Evolutionary conservation across 352 stramenopile species (phyloP).

Genomic region (Pythium volutum): DNA sequence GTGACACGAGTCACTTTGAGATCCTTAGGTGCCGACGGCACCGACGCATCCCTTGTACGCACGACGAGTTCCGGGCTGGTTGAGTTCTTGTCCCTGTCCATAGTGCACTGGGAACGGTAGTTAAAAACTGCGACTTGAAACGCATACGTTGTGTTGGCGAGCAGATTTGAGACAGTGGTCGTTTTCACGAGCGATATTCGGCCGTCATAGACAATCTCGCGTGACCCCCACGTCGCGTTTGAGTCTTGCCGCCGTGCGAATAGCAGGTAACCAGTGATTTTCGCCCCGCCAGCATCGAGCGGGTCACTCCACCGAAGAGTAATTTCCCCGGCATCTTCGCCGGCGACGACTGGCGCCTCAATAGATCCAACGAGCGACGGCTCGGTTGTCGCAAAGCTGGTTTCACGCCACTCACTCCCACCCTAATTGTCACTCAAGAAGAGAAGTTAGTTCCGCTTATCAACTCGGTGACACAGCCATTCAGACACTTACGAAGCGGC

Average conservation of each 20-base stretch:
- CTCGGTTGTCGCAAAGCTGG: constrained; percentile 29
- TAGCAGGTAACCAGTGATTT: constrained; percentile 45
- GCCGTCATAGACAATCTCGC: constrained; percentile 38
- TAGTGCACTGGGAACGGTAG: constrained; percentile 38
- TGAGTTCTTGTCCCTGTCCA: constrained; percentile 22
- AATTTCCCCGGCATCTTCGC: constrained; percentile 48
- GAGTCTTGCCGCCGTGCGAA: constrained; percentile 20
- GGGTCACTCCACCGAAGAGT: constrained; percentile 39
- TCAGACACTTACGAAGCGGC: constrained; percentile 10
- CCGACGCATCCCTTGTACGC: constrained; percentile 32
- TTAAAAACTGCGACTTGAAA: constrained; percentile 49
- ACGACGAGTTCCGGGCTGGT: constrained; percentile 35
- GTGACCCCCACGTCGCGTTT: constrained; percentile 35
- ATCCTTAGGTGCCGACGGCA: constrained; percentile 43
- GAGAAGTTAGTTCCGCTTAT: constrained; percentile 6
- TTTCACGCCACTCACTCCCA: constrained; percentile 27
- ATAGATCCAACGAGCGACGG: constrained; percentile 32
- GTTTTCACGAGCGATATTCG: constrained; percentile 20
- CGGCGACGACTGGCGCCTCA: constrained; percentile 20
- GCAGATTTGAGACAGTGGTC: constrained; percentile 31
- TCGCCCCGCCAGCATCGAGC: constrained; percentile 39
- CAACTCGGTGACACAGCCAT: not conserved
- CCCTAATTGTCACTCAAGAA: constrained; percentile 29
- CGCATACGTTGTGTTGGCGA: constrained; percentile 40
- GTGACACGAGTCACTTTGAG: constrained; percentile 15